These are phyloP conservation scores for Trichomonascus vanleenenianus DNA, from an alignment of 805 yeast genomes.

Conservation along the genomic window DNA sequence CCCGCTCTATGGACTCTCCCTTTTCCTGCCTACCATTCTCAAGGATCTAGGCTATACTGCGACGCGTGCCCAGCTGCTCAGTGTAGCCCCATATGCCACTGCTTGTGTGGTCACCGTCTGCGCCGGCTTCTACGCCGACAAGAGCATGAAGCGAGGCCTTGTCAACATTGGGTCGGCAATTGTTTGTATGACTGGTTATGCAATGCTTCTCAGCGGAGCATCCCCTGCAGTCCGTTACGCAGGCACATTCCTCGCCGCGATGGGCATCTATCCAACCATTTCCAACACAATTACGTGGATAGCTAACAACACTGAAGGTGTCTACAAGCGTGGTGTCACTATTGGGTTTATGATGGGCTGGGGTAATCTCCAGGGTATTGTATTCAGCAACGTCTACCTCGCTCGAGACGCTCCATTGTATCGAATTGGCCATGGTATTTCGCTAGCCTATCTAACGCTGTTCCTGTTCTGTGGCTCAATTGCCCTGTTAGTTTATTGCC, in stretches of 20 bases:
- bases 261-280: constrained; percentile 29
- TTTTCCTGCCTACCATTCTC: constrained; percentile 40
- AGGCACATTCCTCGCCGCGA: constrained; percentile 7
- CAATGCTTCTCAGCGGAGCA: constrained; percentile 1
- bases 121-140: constrained; percentile 3
- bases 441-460: neutral
- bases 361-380: constrained; percentile 39
- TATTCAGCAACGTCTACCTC: constrained; percentile 34
- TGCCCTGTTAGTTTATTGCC: no score
- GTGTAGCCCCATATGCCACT: constrained; percentile 39
- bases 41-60: constrained; percentile 37
- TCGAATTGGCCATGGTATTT: constrained; percentile 28
- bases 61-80: constrained; percentile 36
- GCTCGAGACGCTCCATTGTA: constrained; percentile 30
- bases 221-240: neutral
- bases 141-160: neutral
- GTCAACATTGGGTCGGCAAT: neutral
- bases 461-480: no score
- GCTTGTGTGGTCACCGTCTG: constrained; percentile 40
- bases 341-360: constrained; percentile 35
- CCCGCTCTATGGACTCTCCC: constrained; percentile 37
- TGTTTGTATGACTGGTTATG: neutral
- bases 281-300: constrained; percentile 38
- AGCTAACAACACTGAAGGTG: constrained; percentile 35
- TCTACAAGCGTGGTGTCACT: constrained; percentile 36